Evolutionary conservation across 345 rosid genomes (phyloP).

Genomic region (Bruguiera sexangula): DNA sequence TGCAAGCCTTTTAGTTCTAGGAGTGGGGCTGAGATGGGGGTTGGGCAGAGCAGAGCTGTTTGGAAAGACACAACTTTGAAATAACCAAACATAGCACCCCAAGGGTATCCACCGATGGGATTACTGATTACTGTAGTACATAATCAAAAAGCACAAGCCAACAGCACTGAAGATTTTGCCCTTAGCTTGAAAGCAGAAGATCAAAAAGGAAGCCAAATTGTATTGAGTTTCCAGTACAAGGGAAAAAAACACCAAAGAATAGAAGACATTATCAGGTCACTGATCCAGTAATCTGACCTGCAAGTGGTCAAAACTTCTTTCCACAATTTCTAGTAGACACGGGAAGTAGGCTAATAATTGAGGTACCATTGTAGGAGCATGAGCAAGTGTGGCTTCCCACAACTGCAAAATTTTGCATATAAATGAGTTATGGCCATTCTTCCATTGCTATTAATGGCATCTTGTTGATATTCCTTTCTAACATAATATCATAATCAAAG

Average conservation of each 20-base stretch:
- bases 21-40: too few species aligned
- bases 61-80: background rate
- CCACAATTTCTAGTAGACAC: conserved; percentile 70
- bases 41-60: background rate
- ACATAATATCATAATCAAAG: background rate
- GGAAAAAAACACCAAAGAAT: background rate
- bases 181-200: too few species aligned
- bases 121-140: background rate
- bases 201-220: too few species aligned
- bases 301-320: conserved; percentile 89
- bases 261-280: background rate
- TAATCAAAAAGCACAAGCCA: background rate
- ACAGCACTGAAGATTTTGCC: background rate
- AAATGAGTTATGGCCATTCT: conserved; percentile 18
- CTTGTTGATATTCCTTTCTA: background rate
- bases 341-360: conserved; percentile 77
- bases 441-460: background rate
- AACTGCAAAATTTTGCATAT: conserved; percentile 52
- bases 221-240: background rate
- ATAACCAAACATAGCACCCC: background rate
- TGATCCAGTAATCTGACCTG: conserved; percentile 48
- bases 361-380: conserved; percentile 90
- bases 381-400: conserved; percentile 89
- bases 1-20: too few species aligned
- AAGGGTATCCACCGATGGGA: background rate